Evolutionary conservation across 2,329 filamentous ascomycete species (phyloP), one percentile per base, ranked within the genome.

Genomic region (Neofusicoccum cordaticola): DNA sequence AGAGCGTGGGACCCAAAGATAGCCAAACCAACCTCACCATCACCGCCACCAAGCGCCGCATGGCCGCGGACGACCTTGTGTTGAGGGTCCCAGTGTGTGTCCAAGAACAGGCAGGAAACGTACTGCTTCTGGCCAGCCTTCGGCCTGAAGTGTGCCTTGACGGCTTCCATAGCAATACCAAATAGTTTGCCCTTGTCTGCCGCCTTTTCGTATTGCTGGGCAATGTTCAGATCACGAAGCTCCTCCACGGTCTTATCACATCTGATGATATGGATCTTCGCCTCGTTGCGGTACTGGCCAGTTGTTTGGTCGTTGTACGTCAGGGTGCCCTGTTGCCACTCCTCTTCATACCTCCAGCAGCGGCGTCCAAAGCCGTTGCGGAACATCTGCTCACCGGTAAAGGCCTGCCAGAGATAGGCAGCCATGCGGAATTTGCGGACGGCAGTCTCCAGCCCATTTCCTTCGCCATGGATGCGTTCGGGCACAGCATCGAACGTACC

Each of bases 351-450:
- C 48, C 93, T 86, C 77, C 97, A 98, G 62, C 87, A 89, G 65
- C 94, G 88, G 65, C 94, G 86, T 9, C 93, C 93, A 69, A 98
- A 87, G 66, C 90, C 91, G 74, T 97, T 91, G 67, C 92, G 88
- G 75, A 87, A 90, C 94, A 98, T 98, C 75, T 98, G 93, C 76
- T 99, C 95, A 6, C 92, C 92, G 0, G 94, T 98, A 72, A 96
- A 98, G 7, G 93, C 92, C 75, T 99, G 95, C 93, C 95, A 98
- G 13, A 98, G 83, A 74, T 98, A 97, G 27, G 92, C 94, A 17
- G 93, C 90, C 90, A 96, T 97, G 68, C 93, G 87, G 75, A 95
- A 97, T 75, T 99, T 99, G 71, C 86, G 87, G 60, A 96, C 84
- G 0, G 95, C 95, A 7, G 86, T 87, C 11, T 93, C 89, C 41